phyloP scores from a whole-genome alignment of 257 asterid genomes.

The Fraxinus cuspidata region DNA sequence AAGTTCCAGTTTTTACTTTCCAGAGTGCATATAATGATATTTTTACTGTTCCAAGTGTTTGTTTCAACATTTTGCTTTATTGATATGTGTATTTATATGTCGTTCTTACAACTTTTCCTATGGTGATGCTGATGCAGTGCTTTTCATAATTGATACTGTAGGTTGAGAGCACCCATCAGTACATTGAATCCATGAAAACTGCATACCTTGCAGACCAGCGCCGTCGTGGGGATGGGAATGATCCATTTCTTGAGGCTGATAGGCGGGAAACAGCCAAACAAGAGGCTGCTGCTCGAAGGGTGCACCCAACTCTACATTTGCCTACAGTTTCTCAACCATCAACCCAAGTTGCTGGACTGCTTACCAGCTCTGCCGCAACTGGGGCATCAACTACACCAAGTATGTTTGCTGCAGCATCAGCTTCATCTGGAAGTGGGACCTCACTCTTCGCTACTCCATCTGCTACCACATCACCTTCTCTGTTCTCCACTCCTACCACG shows the following conservation, averaged over 20 bases:
- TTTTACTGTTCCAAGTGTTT: neutral
- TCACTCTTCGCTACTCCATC: constrained; percentile 72
- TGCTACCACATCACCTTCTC: constrained; percentile 55
- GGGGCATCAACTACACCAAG: constrained; percentile 53
- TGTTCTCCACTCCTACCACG: constrained; percentile 69
- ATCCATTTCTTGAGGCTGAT: constrained; percentile 98
- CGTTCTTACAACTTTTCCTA: neutral
- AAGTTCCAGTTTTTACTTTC: neutral
- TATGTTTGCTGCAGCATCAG: constrained; percentile 41
- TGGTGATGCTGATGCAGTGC: constrained; percentile 6
- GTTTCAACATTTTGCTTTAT: neutral
- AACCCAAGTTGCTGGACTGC: constrained; percentile 49
- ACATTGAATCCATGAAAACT: constrained; percentile 89
- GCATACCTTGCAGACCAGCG: constrained; percentile 95
- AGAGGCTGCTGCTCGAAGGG: constrained; percentile 98
- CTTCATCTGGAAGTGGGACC: constrained; percentile 68
- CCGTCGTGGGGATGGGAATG: constrained; percentile 68
- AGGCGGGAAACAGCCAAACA: constrained; percentile 86
- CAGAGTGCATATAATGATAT: neutral
- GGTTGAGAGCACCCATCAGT: constrained; percentile 95
- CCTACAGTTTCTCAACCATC: constrained; percentile 67
- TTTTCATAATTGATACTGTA: constrained; percentile 26
- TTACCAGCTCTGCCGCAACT: constrained; percentile 57
- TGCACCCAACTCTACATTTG: constrained; percentile 87
- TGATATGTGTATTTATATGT: neutral